Evolutionary conservation across 768 basidiomycete genomes (phyloP), one percentile per base, ranked within the genome.

Genomic region (Brasilioporus rufonigricans): DNA sequence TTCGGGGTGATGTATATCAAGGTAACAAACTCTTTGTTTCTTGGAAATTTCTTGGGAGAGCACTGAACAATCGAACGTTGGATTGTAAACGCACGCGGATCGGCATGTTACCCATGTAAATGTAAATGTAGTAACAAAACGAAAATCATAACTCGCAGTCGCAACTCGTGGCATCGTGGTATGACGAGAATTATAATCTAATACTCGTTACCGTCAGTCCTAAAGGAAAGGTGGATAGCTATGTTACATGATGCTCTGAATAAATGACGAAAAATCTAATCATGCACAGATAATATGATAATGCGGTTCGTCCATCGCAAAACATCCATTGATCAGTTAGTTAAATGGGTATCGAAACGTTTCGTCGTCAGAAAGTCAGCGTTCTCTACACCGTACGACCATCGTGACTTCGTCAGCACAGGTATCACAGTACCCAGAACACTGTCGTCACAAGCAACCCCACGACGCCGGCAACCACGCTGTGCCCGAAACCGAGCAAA

Each of bases 1-100:
- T 18, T 16, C 7, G 24, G 26, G 26, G 10, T 14, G 24, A 14
- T 18, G 26, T 27, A 44, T 45, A 29, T 18, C 51, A 3, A 18
- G 43, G 23, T 32, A 31, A 5, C 13, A 1, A 16, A 4, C 8
- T 40, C 35, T 35, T 29, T 29, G 27, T 29, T 29, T 9, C 27
- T 29, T 29, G 27, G 27, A 29, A 29, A 29, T n/a, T n/a, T n/a
- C n/a, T n/a, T n/a, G n/a, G n/a, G n/a, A n/a, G 35, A 35, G 35
- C 16, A 48, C 18, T 19, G 1, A 52, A 31, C n/a, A 24, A 41
- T 16, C 21, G 54, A 48, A 59, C 60, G 44, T 52, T 60, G 49
- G n/a, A 60, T 39, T 50, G 44, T 50, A 44, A 48, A 41, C 14
- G 44, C 21, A 45, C 4, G 18, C 31, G 18, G 49, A 52, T 55